phyloP scores from a whole-genome alignment of 192 early-diverging fungal species.

The Coemansia sp. region DNA sequence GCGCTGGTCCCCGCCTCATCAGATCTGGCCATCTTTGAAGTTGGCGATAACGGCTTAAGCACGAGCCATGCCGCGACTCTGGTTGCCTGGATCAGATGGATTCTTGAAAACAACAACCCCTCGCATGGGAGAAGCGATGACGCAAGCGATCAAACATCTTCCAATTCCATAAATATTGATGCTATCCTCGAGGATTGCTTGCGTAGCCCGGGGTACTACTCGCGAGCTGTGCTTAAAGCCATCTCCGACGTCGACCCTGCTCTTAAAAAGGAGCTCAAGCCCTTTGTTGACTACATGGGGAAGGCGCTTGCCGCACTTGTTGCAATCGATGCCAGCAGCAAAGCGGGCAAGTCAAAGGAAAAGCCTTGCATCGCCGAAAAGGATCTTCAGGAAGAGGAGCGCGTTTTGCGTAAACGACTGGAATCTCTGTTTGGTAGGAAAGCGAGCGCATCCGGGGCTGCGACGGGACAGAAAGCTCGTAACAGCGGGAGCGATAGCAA shows the following conservation, averaged over 20 bases:
- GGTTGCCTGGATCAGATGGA: slow-evolving; percentile 62
- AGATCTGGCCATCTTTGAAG: slow-evolving; percentile 35
- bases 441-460: not conserved
- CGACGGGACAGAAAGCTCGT: not conserved
- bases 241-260: slow-evolving; percentile 29
- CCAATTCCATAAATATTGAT: slow-evolving; percentile 36
- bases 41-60: slow-evolving; percentile 22
- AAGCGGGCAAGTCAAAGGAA: not conserved
- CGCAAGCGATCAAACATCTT: not conserved
- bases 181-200: slow-evolving; percentile 64
- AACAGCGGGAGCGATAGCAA: not conserved
- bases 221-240: slow-evolving; percentile 41
- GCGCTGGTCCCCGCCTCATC: slow-evolving; percentile 17
- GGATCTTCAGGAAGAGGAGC: slow-evolving; percentile 36
- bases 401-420: slow-evolving; percentile 31
- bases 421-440: slow-evolving; percentile 16
- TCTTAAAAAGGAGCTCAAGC: slow-evolving; percentile 40
- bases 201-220: slow-evolving; percentile 61
- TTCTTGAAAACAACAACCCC: slow-evolving; percentile 40
- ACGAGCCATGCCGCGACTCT: slow-evolving; percentile 59
- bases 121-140: not conserved
- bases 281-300: slow-evolving; percentile 56
- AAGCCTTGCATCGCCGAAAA: slow-evolving; percentile 7
- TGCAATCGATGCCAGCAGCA: slow-evolving; percentile 20
- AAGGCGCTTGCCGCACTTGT: slow-evolving; percentile 51